Evolutionary conservation across 306 rosid species (phyloP).

Genomic region (Carpinus viminea): DNA sequence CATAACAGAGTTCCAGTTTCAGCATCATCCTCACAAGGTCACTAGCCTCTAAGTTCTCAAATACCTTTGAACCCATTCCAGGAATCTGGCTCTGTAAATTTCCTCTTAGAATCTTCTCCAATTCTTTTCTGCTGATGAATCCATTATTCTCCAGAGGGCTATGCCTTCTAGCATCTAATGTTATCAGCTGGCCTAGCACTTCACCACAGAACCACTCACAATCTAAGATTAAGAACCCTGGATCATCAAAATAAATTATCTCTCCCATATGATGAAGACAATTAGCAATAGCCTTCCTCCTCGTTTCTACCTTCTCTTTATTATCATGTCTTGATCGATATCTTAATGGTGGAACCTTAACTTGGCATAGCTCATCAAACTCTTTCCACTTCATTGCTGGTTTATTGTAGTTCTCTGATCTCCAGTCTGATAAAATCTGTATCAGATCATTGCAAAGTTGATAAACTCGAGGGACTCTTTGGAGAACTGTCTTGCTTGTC

Average conservation of each 20-base stretch:
- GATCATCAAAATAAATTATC: conserved; percentile 77
- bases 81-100: conserved; percentile 84
- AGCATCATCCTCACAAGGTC: conserved; percentile 95
- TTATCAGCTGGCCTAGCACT: conserved; percentile 76
- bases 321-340: conserved; percentile 75
- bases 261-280: conserved; percentile 92
- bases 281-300: conserved; percentile 70
- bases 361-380: conserved; percentile 83
- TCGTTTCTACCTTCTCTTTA: conserved; percentile 62
- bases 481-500: conserved; percentile 80
- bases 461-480: conserved; percentile 85
- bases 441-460: conserved; percentile 87
- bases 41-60: conserved; percentile 79
- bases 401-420: conserved; percentile 86
- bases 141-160: conserved; percentile 59
- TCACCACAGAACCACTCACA: conserved; percentile 95
- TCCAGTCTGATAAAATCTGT: conserved; percentile 81
- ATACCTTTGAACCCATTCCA: conserved; percentile 77
- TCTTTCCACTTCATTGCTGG: conserved; percentile 96
- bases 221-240: conserved; percentile 79
- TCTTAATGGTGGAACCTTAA: conserved; percentile 62
- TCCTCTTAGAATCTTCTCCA: conserved; percentile 76
- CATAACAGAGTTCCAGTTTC: conserved; percentile 86
- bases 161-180: conserved; percentile 61
- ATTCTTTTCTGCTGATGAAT: conserved; percentile 69